Evolutionary conservation across 805 yeast genomes (phyloP).

Genomic region (Starmerella davenportii): DNA sequence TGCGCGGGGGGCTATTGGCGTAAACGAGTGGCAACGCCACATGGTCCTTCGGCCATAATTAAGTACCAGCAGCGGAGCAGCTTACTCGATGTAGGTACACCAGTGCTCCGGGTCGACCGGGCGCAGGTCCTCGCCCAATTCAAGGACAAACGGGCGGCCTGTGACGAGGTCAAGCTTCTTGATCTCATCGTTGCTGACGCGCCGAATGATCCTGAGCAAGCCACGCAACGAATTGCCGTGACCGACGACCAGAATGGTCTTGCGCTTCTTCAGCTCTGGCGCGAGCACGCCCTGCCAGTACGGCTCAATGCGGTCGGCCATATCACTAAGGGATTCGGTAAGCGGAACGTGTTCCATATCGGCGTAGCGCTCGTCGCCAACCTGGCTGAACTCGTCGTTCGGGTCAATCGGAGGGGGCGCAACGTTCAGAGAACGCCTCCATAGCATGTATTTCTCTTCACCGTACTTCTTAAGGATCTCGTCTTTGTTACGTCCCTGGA

Average conservation of each 20-base stretch:
- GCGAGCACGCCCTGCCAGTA: conserved; percentile 87
- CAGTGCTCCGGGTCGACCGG: conserved; percentile 48
- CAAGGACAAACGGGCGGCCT: conserved; percentile 93
- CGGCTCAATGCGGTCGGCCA: conserved; percentile 88
- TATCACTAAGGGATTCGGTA: conserved; percentile 84
- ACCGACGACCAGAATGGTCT: conserved; percentile 82
- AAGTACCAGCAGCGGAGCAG: too few species aligned
- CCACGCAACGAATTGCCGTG: conserved; percentile 98
- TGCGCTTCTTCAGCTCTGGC: conserved; percentile 59
- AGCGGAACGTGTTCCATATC: conserved; percentile 75
- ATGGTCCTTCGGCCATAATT: too few species aligned
- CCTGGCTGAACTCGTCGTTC: conserved; percentile 66
- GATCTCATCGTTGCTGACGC: conserved; percentile 76
- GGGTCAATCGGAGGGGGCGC: conserved; percentile 85
- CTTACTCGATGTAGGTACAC: conserved; percentile 6
- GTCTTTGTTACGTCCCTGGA: conserved; percentile 96
- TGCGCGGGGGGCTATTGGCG: too few species aligned
- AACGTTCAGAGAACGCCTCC: conserved; percentile 91
- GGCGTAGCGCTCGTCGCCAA: conserved; percentile 65
- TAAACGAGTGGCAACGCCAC: too few species aligned
- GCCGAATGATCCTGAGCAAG: conserved; percentile 82
- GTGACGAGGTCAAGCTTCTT: conserved; percentile 91
- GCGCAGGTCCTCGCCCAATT: conserved; percentile 63
- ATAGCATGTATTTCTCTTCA: conserved; percentile 75
- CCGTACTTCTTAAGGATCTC: conserved; percentile 73